Percentiles rank a stretch among this genome's conserved stretches.
Evolutionary conservation across 495 filamentous ascomycete species (phyloP).

Genomic region (Penicillium daleae): DNA sequence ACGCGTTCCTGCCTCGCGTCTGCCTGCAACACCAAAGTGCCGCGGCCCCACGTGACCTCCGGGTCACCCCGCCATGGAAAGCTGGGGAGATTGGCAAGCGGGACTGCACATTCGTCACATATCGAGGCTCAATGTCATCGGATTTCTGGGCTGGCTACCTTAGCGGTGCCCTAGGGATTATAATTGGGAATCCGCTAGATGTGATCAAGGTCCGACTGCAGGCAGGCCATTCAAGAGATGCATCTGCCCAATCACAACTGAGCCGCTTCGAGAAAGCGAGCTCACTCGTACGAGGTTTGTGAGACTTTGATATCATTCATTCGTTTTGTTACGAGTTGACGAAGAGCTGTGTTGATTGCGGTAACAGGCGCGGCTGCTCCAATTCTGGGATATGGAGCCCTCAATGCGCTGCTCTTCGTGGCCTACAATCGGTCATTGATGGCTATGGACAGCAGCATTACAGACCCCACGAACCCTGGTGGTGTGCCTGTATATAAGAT

Average conservation of each 20-base stretch:
- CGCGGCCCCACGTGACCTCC: slow-evolving; percentile 42
- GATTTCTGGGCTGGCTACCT: slow-evolving; percentile 90
- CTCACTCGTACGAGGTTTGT: slow-evolving; percentile 53
- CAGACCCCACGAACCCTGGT: slow-evolving; percentile 44
- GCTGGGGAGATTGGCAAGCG: slow-evolving; percentile 14
- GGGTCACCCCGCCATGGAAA: slow-evolving; percentile 18
- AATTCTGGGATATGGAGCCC: slow-evolving; percentile 81
- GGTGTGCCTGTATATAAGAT: slow-evolving; percentile 50
- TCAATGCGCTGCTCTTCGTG: slow-evolving; percentile 86
- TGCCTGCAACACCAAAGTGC: slow-evolving; percentile 43
- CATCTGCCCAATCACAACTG: slow-evolving; percentile 27
- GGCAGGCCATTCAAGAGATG: slow-evolving; percentile 49
- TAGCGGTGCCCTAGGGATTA: slow-evolving; percentile 78
- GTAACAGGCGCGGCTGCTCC: slow-evolving; percentile 72
- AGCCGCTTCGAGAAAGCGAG: slow-evolving; percentile 48
- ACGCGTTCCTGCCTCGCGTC: slow-evolving; percentile 35
- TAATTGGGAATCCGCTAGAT: slow-evolving; percentile 88
- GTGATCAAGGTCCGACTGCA: slow-evolving; percentile 83
- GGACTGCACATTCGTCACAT: slow-evolving; percentile 7
- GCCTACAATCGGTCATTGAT: slow-evolving; percentile 78
- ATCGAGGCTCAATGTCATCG: slow-evolving; percentile 61
- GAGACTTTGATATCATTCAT: not conserved
- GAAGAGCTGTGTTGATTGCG: slow-evolving; percentile 1
- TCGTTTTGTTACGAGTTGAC: not conserved
- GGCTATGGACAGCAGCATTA: slow-evolving; percentile 52